phyloP scores from a whole-genome alignment of 805 yeast genomes.

The Wickerhamiella hasegawae region DNA sequence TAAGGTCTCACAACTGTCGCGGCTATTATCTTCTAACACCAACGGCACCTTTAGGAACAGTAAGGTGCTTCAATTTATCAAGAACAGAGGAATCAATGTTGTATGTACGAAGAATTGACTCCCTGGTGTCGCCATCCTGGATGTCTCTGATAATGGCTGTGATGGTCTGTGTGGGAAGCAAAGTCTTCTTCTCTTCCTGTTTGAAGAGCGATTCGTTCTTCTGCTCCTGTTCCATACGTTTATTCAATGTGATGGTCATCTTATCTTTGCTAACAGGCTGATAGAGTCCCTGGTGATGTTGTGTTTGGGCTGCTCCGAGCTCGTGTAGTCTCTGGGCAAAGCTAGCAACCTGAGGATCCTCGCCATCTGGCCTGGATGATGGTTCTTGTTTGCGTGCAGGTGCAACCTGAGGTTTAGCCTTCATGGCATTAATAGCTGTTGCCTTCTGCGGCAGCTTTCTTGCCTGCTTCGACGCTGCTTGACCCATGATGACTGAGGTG shows the following conservation, averaged over 20 bases:
- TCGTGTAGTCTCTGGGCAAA: slow-evolving; percentile 11
- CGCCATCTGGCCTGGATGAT: slow-evolving; percentile 26
- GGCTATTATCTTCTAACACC: background rate
- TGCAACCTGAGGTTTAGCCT: background rate
- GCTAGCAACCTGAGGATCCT: slow-evolving; percentile 7
- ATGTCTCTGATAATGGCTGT: slow-evolving; percentile 12
- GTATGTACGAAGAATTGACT: slow-evolving; percentile 8
- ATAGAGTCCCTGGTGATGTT: slow-evolving; percentile 1
- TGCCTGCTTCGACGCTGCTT: slow-evolving; percentile 1
- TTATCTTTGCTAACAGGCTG: slow-evolving; percentile 12
- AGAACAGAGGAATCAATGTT: slow-evolving; percentile 11
- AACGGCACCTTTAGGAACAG: slow-evolving; percentile 1
- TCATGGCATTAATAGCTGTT: background rate
- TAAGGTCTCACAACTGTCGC: background rate
- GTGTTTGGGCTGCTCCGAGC: slow-evolving; percentile 10
- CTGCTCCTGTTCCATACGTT: slow-evolving; percentile 7
- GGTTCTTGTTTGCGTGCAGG: background rate
- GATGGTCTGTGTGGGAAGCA: slow-evolving; percentile 14
- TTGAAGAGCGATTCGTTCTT: slow-evolving; percentile 5
- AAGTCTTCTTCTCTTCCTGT: slow-evolving; percentile 4
- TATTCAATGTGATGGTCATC: slow-evolving; percentile 13
- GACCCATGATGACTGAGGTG: slow-evolving; percentile 1
- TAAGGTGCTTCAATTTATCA: slow-evolving; percentile 7
- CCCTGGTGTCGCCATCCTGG: slow-evolving; percentile 13
- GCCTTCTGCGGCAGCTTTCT: background rate